phyloP scores from a whole-genome alignment of 2,329 filamentous ascomycete species.

The Pseudogymnoascus sp. region DNA sequence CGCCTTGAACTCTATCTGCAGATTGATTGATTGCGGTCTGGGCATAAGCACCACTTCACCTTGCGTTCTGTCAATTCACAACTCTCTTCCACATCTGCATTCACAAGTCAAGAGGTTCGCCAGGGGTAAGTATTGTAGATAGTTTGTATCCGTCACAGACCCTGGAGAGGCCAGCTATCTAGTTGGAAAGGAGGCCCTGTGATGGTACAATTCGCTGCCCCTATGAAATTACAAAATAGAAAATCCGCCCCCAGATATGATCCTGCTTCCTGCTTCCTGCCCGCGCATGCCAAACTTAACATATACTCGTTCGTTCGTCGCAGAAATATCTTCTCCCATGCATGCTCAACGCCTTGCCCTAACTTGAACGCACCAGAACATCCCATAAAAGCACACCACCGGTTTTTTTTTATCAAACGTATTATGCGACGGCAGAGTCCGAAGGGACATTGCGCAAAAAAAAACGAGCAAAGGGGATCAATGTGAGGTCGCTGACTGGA shows the following conservation, averaged over 20 bases:
- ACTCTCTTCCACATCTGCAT: neutral
- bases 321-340: conserved; percentile 1
- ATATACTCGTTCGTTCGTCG: neutral
- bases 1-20: neutral
- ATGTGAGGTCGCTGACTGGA: neutral
- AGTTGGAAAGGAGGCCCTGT: conserved; percentile 5
- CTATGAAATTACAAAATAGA: conserved; percentile 5
- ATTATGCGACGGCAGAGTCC: neutral
- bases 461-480: neutral
- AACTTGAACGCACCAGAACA: conserved; percentile 2
- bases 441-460: neutral
- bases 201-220: conserved; percentile 2
- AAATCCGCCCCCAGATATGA: conserved; percentile 1
- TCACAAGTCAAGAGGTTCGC: neutral
- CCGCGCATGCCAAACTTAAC: neutral
- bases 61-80: neutral
- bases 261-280: neutral
- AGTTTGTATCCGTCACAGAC: conserved; percentile 4
- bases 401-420: neutral
- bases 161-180: conserved; percentile 5
- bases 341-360: conserved; percentile 5
- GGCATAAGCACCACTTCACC: neutral
- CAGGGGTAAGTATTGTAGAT: neutral
- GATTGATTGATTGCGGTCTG: neutral
- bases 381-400: neutral